Conservation (phyloP, 225 moss, liverwort and hornwort genomes). For the Polytrichum commune region DNA sequence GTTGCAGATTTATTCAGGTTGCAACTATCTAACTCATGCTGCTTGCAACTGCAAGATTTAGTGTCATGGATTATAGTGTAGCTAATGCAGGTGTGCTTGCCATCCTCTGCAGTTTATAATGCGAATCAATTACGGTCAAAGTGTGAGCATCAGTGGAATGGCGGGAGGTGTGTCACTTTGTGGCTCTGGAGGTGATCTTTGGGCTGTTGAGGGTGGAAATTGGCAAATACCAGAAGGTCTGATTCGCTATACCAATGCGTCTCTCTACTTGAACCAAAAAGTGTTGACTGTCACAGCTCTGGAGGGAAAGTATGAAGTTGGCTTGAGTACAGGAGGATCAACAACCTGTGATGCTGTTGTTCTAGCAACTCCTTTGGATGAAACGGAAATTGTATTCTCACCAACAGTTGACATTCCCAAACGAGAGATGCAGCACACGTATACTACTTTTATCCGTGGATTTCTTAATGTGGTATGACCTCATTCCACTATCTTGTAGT, state of each 20-base stretch:
- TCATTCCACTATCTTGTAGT: not conserved
- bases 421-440: slow-evolving; percentile 80
- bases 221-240: slow-evolving; percentile 82
- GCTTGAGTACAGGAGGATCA: slow-evolving; percentile 24
- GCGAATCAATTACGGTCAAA: slow-evolving; percentile 94
- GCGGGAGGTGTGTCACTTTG: slow-evolving; percentile 89
- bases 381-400: slow-evolving; percentile 64
- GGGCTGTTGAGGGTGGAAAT: slow-evolving; percentile 89
- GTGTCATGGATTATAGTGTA: not conserved
- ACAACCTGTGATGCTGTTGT: slow-evolving; percentile 68
- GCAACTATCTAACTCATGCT: too few species aligned
- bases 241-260: slow-evolving; percentile 65
- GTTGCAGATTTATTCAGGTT: too few species aligned
- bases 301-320: slow-evolving; percentile 51
- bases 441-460: slow-evolving; percentile 85
- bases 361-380: slow-evolving; percentile 85
- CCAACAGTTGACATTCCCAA: slow-evolving; percentile 59
- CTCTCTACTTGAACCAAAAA: slow-evolving; percentile 70
- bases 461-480: slow-evolving; percentile 63
- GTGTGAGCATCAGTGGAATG: slow-evolving; percentile 83
- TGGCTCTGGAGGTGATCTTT: slow-evolving; percentile 83
- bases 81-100: slow-evolving; percentile 9
- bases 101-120: slow-evolving; percentile 61
- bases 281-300: slow-evolving; percentile 56
- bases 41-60: too few species aligned